Evolutionary conservation across 805 yeast genomes (phyloP), one percentile per base, ranked within the genome.

Genomic region (Komagataella pseudopastoris): DNA sequence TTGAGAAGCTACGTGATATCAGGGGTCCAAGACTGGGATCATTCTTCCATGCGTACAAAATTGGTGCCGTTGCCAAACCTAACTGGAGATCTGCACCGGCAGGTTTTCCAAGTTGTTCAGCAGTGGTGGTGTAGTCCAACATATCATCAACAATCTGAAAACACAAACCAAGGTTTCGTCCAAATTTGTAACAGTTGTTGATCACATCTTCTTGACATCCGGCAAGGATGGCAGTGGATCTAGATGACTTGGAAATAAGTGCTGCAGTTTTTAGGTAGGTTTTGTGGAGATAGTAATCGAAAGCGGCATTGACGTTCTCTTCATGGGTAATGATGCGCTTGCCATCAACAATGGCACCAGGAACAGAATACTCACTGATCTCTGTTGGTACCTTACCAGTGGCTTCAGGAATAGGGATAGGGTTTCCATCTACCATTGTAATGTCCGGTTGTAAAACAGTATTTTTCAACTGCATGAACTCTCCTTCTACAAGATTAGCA

Each of bases 401-500:
- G 45, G 83, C 76, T 12, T 60, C 58, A 4, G 88, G 88, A 14
- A 78, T 65, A 30, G 57, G 55, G 66, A 76, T 60, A 48, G 60
- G 49, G 50, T 71, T 76, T 51, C 70, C 77, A 55, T 77, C 87
- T 53, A 74, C 70, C 18, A 72, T 65, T 47, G 67, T 63, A 36
- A 71, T 62, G 50, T 73, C 62, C 39, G 78, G 79, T 54, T 72
- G 77, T 46, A 85, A 70, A 6, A 90, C 93, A 0, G 96, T 88
- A 68, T 93, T 93, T 59, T 91, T 90, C 71, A 93, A 77, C 70
- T 93, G 99, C 98, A 93, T 93, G 65, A 93, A 91, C 69, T 93
- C 99, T 50, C 99, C 99, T 69, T 93, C 99, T 1, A 93, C 98
- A 54, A 93, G 74, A 64, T 93, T 93, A 10, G 98, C 99, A 63